Evolutionary conservation across 805 yeast species (phyloP), one percentile per base, ranked within the genome.

Genomic region (Spathaspora hagerdaliae): DNA sequence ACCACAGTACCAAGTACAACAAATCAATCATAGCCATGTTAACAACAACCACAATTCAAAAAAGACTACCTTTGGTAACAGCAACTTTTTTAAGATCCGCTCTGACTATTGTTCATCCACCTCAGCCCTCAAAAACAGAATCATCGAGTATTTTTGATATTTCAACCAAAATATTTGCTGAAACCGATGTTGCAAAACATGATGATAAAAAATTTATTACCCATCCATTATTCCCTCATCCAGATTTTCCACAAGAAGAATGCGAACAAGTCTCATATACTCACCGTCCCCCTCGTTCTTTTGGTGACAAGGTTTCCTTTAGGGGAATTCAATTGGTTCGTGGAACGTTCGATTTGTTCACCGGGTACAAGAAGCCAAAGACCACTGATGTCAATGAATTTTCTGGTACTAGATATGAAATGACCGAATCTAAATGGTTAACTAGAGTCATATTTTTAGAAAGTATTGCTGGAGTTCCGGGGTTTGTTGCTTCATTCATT

Each of bases 401-500:
- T 42, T 59, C 59, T 27, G 74, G 73, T 9, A 70, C 74, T 1
- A 55, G 76, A 41, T 75, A 71, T 50, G 67, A 67, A 43, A 79
- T 84, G 86, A 79, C 84, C 5, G 77, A 76, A 26, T 71, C 67
- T 43, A 79, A 81, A 56, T 85, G 90, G 90, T 54, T 85, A 47
- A 76, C 80, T 6, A 61, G 85, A 43, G 64, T 77, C 46, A 77
- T 85, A 34, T 82, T 85, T 54, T 71, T 84, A 52, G 91, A 84
- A 60, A 75, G 82, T 48, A 73, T 85, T 45, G 91, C 91, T 5
- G 90, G 88, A 7, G 87, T 84, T n/a, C 91, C 91, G 1, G 90
- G 91, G 9, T 78, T 82, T 73, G 85, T 81, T 39, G 91, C 87
- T 3, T 85, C 85, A 1, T 84, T 83, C 63, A 61, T 85, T 37